A percentile compares a stretch with the other conserved stretches of the same genome.
These are phyloP conservation scores for Neopestalotiopsis sp. DNA, from an alignment of 2,329 filamentous ascomycete genomes.

Conservation along the genomic window DNA sequence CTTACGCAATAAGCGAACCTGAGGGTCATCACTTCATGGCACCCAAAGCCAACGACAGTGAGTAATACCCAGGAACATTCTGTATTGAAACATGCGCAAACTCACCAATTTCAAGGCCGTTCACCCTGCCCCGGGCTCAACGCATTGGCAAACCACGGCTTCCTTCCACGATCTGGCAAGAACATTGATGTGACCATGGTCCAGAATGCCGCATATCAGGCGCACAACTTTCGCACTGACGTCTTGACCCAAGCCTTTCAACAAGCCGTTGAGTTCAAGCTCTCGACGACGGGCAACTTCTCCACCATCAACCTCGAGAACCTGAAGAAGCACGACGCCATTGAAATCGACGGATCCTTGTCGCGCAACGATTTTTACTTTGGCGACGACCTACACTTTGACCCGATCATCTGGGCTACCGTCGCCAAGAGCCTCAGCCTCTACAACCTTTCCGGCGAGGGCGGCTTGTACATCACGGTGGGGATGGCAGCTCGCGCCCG, in stretches of 20 bases:
- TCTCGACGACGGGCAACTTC: background rate
- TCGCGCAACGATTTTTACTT: slow-evolving; percentile 7
- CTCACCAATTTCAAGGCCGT: background rate
- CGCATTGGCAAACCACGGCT: slow-evolving; percentile 15
- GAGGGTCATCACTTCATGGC: background rate
- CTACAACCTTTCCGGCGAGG: background rate
- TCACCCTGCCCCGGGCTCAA: slow-evolving; percentile 13
- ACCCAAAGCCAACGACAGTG: background rate
- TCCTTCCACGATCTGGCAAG: slow-evolving; percentile 9
- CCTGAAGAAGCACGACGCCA: background rate
- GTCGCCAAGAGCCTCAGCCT: background rate
- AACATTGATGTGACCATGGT: background rate
- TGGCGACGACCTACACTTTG: slow-evolving; percentile 5
- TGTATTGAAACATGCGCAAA: background rate
- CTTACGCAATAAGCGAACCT: background rate
- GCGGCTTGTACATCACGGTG: background rate
- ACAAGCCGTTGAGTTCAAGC: background rate
- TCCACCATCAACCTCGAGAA: slow-evolving; percentile 9
- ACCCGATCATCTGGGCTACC: background rate
- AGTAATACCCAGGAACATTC: background rate
- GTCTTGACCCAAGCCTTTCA: background rate
- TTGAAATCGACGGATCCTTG: slow-evolving; percentile 4
- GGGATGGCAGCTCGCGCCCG: background rate
- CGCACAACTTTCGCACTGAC: background rate
- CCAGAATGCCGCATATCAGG: background rate